Evolutionary conservation across 1,139 yeast species (phyloP).

Genomic region (Lodderomyces parapsilosis): DNA sequence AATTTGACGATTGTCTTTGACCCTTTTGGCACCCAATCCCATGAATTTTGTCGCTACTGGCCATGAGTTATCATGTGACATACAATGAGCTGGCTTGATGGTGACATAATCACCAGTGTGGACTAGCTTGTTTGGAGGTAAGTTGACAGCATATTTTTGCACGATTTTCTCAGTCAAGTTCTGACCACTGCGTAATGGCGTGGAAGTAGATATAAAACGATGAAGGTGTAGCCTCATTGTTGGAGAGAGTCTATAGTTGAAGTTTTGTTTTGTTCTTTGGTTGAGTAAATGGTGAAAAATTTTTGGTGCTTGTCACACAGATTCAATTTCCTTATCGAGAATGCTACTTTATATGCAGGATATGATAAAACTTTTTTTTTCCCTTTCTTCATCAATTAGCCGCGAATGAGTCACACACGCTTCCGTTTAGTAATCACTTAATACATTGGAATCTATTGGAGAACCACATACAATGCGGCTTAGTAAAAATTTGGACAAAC

Average conservation of each 20-base stretch:
- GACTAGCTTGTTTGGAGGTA: constrained; percentile 50
- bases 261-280: too few species aligned
- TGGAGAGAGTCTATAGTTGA: too few species aligned
- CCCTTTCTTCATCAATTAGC: not conserved
- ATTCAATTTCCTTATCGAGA: not conserved
- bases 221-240: constrained; percentile 1
- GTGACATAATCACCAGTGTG: constrained; percentile 93
- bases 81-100: constrained; percentile 92
- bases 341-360: not conserved
- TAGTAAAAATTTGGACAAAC: not conserved
- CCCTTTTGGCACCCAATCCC: constrained; percentile 87
- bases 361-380: not conserved
- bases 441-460: not conserved
- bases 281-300: not conserved
- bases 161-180: constrained; percentile 94
- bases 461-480: not conserved
- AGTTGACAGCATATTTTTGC: constrained; percentile 85
- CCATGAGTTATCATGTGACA: constrained; percentile 99
- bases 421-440: not conserved
- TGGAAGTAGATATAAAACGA: not conserved
- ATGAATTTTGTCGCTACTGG: constrained; percentile 96
- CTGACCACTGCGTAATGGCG: constrained; percentile 44
- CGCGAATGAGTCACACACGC: constrained; percentile 1
- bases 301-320: too few species aligned
- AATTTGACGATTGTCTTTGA: constrained; percentile 83